Percentiles rank a stretch among this genome's conserved stretches.
Conservation (phyloP, 352 stramenopile species). For the Globisporangium cederbergense region DNA sequence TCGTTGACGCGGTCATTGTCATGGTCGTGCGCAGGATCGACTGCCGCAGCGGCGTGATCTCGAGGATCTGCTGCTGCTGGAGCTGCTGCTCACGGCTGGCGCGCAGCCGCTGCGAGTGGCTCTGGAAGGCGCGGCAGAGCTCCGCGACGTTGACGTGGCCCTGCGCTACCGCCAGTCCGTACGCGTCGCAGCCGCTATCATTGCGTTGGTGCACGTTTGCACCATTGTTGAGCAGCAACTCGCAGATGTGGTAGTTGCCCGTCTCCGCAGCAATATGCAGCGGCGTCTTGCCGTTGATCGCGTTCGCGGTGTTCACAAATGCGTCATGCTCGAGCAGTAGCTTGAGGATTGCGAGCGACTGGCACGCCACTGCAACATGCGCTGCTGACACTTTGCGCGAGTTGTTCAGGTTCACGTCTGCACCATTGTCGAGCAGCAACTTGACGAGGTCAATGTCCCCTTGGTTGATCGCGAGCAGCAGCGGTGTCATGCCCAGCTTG, state of each 20-base stretch:
- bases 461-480: slow-evolving; percentile 48
- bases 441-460: slow-evolving; percentile 41
- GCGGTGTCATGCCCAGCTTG: slow-evolving; percentile 37
- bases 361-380: slow-evolving; percentile 47
- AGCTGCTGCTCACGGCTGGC: slow-evolving; percentile 13
- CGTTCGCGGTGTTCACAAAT: slow-evolving; percentile 44
- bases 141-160: slow-evolving; percentile 19
- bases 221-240: slow-evolving; percentile 33
- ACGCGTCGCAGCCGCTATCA: slow-evolving; percentile 13
- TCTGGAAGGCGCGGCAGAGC: slow-evolving; percentile 18
- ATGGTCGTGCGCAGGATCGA: slow-evolving; percentile 4
- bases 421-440: slow-evolving; percentile 40
- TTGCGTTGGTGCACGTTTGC: slow-evolving; percentile 20
- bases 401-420: slow-evolving; percentile 51
- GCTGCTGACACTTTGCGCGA: slow-evolving; percentile 38
- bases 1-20: slow-evolving; percentile 20
- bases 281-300: slow-evolving; percentile 48
- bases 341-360: slow-evolving; percentile 32
- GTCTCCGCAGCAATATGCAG: slow-evolving; percentile 54
- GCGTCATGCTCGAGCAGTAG: slow-evolving; percentile 45
- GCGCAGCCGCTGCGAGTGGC: slow-evolving; percentile 7
- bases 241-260: slow-evolving; percentile 46
- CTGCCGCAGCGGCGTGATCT: slow-evolving; percentile 11
- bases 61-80: slow-evolving; percentile 6
- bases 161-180: slow-evolving; percentile 11